A percentile compares a stretch with the other conserved stretches of the same genome.
These are phyloP conservation scores for Fusarium liriodendri DNA, from an alignment of 2,329 filamentous ascomycete species.

Conservation along the genomic window DNA sequence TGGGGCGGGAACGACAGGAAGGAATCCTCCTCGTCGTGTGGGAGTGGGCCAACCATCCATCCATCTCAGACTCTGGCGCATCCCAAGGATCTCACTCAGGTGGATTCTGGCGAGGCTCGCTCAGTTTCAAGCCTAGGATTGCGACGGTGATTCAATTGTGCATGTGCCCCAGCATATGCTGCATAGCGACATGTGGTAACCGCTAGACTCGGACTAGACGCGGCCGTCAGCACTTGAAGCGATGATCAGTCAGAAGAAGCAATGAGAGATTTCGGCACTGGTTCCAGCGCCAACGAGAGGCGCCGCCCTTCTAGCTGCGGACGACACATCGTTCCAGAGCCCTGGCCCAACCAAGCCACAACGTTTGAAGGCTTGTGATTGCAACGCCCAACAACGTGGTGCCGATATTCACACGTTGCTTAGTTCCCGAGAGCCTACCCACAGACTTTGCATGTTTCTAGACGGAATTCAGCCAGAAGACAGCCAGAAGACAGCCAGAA, in stretches of 20 bases:
- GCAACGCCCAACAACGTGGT: background rate
- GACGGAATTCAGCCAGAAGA: background rate
- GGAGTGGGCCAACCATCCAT: slow-evolving; percentile 10
- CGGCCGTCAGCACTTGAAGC: slow-evolving; percentile 30
- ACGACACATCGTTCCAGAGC: background rate
- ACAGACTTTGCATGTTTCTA: background rate
- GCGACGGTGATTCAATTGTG: slow-evolving; percentile 9
- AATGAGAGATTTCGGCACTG: slow-evolving; percentile 19
- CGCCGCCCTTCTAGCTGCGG: background rate
- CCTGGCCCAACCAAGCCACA: slow-evolving; percentile 14
- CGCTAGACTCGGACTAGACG: slow-evolving; percentile 26
- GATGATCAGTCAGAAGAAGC: slow-evolving; percentile 30
- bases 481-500: background rate
- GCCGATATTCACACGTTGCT: background rate
- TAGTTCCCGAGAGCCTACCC: background rate
- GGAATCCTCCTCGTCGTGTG: slow-evolving; percentile 13
- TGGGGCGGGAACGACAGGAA: slow-evolving; percentile 29
- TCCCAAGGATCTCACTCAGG: background rate
- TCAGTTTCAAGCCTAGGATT: slow-evolving; percentile 11
- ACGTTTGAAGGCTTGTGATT: slow-evolving; percentile 1
- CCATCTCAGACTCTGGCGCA: background rate
- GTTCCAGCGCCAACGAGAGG: slow-evolving; percentile 12
- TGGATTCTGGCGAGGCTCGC: background rate
- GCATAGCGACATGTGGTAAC: slow-evolving; percentile 21
- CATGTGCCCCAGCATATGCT: slow-evolving; percentile 10